Conservation (phyloP, 805 yeast genomes). For the Lachancea mirantina region DNA sequence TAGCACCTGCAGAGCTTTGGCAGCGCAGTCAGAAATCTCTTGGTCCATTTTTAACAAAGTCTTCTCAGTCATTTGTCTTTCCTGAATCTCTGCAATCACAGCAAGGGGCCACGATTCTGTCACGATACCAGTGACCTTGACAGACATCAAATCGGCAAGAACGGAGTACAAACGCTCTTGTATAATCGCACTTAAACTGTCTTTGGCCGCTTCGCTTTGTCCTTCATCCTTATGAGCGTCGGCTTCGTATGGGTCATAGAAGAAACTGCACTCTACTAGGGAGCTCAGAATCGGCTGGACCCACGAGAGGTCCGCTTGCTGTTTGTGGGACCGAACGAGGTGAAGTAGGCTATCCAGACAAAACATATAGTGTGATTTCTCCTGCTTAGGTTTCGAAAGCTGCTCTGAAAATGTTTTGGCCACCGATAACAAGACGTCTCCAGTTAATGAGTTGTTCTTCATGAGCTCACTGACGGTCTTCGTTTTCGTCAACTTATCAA, state of each 20-base stretch:
- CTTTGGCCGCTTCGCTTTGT: slow-evolving; percentile 8
- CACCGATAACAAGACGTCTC: slow-evolving; percentile 5
- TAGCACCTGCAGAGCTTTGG: slow-evolving; percentile 44
- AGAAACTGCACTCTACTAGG: slow-evolving; percentile 29
- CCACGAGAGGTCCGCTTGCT: slow-evolving; percentile 24
- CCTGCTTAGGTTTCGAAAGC: slow-evolving; percentile 9
- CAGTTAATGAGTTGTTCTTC: slow-evolving; percentile 10
- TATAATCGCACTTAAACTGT: slow-evolving; percentile 37
- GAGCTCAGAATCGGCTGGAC: slow-evolving; percentile 27
- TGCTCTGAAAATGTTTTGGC: slow-evolving; percentile 2
- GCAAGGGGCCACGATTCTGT: slow-evolving; percentile 48
- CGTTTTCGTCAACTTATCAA: slow-evolving; percentile 70
- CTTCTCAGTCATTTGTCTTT: slow-evolving; percentile 21
- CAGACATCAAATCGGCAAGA: slow-evolving; percentile 48
- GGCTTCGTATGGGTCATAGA: slow-evolving; percentile 11
- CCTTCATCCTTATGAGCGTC: not conserved
- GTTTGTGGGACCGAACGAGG: slow-evolving; percentile 42
- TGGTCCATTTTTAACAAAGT: slow-evolving; percentile 47
- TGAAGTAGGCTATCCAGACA: slow-evolving; percentile 51
- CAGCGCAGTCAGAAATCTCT: slow-evolving; percentile 42
- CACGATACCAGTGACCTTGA: slow-evolving; percentile 27
- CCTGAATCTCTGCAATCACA: slow-evolving; percentile 38
- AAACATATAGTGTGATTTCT: slow-evolving; percentile 33
- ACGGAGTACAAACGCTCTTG: slow-evolving; percentile 63
- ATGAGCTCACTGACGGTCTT: slow-evolving; percentile 50